These are phyloP conservation scores for Elsinoe australis DNA, from an alignment of 2,329 filamentous ascomycete genomes.

Conservation along the genomic window DNA sequence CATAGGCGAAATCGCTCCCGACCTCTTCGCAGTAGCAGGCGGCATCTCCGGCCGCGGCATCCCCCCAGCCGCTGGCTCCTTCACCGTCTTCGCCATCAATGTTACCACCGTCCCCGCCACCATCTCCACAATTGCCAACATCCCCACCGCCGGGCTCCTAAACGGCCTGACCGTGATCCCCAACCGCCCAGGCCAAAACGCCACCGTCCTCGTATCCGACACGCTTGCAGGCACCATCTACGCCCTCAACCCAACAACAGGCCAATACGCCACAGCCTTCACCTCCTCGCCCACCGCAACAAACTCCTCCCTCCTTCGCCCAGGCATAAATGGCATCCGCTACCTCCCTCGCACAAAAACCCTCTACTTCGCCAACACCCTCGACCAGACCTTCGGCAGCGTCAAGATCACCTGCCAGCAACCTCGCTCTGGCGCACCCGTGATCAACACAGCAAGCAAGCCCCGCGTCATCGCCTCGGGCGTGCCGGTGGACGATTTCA, in stretches of 20 bases:
- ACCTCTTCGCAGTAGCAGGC: slow-evolving; percentile 8
- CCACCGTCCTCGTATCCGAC: background rate
- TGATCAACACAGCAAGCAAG: background rate
- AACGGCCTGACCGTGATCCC: slow-evolving; percentile 2
- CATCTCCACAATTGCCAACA: background rate
- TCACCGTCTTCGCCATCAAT: slow-evolving; percentile 10
- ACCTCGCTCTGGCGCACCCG: background rate
- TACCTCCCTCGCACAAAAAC: background rate
- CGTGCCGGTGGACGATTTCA: slow-evolving; percentile 2
- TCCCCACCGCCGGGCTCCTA: background rate
- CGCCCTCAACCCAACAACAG: background rate
- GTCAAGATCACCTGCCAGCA: background rate
- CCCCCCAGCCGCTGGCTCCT: background rate
- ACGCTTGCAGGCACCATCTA: slow-evolving; percentile 1
- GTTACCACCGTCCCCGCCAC: background rate
- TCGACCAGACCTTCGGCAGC: background rate
- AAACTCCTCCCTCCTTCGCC: background rate
- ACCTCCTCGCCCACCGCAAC: background rate
- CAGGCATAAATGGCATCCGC: slow-evolving; percentile 4
- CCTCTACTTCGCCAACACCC: slow-evolving; percentile 4
- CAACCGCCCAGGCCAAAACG: background rate
- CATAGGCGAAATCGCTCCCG: slow-evolving; percentile 7
- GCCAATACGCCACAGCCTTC: background rate
- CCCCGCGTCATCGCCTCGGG: background rate
- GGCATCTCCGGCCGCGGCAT: background rate